Evolutionary conservation across 2,329 filamentous ascomycete species (phyloP).

Genomic region (Pseudogymnoascus sp.): DNA sequence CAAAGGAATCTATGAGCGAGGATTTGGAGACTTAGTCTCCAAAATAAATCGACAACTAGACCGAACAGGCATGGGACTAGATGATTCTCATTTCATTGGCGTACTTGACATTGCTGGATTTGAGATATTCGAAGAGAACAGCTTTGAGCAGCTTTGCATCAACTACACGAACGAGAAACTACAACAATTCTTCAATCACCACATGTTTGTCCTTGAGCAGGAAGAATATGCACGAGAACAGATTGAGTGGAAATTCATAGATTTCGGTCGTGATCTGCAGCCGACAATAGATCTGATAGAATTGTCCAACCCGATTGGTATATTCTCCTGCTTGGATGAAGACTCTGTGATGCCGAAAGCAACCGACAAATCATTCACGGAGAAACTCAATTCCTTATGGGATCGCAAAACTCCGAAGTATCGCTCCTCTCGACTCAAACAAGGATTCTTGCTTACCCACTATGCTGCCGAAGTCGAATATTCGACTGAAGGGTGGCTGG

Average conservation of each 20-base stretch:
- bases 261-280: slow-evolving; percentile 93
- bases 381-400: slow-evolving; percentile 95
- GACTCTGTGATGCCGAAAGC: slow-evolving; percentile 99
- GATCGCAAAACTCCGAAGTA: slow-evolving; percentile 95
- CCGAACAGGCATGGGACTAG: slow-evolving; percentile 68
- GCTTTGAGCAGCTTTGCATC: slow-evolving; percentile 98
- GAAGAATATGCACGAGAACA: slow-evolving; percentile 96
- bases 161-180: slow-evolving; percentile 99
- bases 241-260: slow-evolving; percentile 99
- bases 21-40: slow-evolving; percentile 84
- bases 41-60: slow-evolving; percentile 90
- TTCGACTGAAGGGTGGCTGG: slow-evolving; percentile 86
- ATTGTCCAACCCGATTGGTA: slow-evolving; percentile 90
- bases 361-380: slow-evolving; percentile 92
- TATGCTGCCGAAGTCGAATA: slow-evolving; percentile 98
- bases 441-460: slow-evolving; percentile 93
- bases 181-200: slow-evolving; percentile 99
- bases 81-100: slow-evolving; percentile 93
- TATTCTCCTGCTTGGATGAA: slow-evolving; percentile 96
- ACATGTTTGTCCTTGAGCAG: slow-evolving; percentile 99
- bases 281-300: slow-evolving; percentile 98
- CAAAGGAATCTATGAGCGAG: slow-evolving; percentile 95
- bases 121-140: slow-evolving; percentile 97
- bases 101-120: slow-evolving; percentile 98
- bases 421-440: slow-evolving; percentile 72